These are phyloP conservation scores for Pseudoscleropodium purum DNA, from an alignment of 225 moss, liverwort and hornwort genomes.

Conservation along the genomic window DNA sequence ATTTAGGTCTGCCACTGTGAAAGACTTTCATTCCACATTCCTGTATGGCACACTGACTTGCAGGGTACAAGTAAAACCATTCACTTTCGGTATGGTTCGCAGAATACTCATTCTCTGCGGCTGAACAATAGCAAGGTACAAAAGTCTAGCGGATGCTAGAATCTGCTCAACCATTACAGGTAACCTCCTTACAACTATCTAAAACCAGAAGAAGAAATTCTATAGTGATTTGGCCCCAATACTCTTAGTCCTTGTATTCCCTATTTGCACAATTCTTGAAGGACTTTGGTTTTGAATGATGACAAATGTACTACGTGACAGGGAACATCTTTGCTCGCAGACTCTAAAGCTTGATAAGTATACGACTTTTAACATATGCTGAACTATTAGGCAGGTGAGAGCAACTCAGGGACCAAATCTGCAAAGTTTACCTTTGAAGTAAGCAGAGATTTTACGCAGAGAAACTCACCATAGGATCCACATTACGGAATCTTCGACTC, in stretches of 20 bases:
- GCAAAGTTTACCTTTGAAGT: too few species aligned
- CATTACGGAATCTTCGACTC: conserved; percentile 5
- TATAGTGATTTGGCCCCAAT: neutral
- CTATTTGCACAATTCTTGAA: neutral
- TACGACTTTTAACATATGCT: neutral
- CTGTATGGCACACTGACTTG: neutral
- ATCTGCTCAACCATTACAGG: neutral
- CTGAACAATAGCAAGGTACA: neutral
- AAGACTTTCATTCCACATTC: neutral
- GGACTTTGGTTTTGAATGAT: neutral
- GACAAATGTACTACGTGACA: neutral
- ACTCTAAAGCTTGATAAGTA: neutral
- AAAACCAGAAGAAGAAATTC: neutral
- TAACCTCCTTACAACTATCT: neutral
- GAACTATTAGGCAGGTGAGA: neutral
- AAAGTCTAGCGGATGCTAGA: neutral
- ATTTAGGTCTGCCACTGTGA: neutral
- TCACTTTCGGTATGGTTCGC: neutral
- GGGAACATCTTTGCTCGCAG: neutral
- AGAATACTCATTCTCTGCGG: neutral
- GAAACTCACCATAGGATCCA: neutral
- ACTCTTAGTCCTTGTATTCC: neutral
- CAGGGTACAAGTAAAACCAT: neutral
- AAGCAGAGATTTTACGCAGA: neutral
- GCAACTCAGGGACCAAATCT: neutral